Evolutionary conservation across 345 rosid species (phyloP), one percentile per base, ranked within the genome.

Genomic region (Gossypium australe): DNA sequence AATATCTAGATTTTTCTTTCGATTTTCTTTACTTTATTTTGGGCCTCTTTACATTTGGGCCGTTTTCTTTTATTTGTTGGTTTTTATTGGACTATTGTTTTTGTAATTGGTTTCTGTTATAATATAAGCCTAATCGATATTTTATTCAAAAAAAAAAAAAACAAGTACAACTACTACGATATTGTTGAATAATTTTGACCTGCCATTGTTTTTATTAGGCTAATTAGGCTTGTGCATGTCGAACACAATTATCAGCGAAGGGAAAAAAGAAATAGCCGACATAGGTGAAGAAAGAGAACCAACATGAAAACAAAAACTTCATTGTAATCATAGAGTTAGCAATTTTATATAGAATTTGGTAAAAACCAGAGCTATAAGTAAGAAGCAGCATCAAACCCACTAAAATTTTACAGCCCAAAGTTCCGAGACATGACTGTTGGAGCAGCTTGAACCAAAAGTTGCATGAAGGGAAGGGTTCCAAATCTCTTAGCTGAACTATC

Each of bases 391-490:
- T 14, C n/a, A 27, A 16, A 16, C 63, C 63, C 34, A 58, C 38
- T 24, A 62, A 62, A 16, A 34, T 2, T 62, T 62, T 29, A 29
- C 67, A 62, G 11, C 44, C 67, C 16, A 11, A 62, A 62, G 63
- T 2, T 29, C 9, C 2, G 9, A 34, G 34, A 56, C 63, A 53
- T 71, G 47, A 24, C 3, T 55, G 62, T 56, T 71, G 25, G 60
- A 48, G 17, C 60, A 61, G 59, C 24, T 7, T 24, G 6, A 57
- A 17, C 11, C 48, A 52, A 59, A 38, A 48, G 24, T 63, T 73
- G 55, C 64, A 68, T 49, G 56, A 59, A 48, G 9, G 58, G 67
- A 67, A 67, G n/a, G 66, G 61, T 59, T 24, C 44, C 59, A 41
- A 20, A n/a, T 7, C 67, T 65, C 69, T 65, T 6, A 41, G 29